phyloP scores from a whole-genome alignment of 176 grass and related monocot species.

The Oryza meridionalis region DNA sequence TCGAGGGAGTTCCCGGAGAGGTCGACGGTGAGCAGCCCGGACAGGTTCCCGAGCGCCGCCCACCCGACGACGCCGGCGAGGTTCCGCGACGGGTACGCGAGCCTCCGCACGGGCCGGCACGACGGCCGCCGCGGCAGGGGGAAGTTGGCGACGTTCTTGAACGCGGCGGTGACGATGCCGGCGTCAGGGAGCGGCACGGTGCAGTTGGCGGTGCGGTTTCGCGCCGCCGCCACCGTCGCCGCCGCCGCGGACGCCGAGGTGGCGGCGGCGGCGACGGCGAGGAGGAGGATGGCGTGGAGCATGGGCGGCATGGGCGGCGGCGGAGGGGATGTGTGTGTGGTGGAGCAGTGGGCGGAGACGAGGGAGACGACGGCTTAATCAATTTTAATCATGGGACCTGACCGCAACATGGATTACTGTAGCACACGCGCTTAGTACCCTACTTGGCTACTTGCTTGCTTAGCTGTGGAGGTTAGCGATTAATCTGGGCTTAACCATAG shows the following conservation, averaged over 20 bases:
- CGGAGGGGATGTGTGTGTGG: neutral
- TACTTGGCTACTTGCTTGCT: neutral
- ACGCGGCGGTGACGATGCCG: constrained; percentile 48
- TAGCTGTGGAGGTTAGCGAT: neutral
- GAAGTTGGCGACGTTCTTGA: constrained; percentile 58
- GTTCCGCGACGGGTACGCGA: constrained; percentile 44
- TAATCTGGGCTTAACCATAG: neutral
- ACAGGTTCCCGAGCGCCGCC: constrained; percentile 54
- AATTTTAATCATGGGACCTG: neutral
- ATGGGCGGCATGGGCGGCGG: constrained; percentile 3
- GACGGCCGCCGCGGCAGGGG: neutral
- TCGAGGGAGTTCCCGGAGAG: constrained; percentile 72
- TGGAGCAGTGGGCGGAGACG: neutral
- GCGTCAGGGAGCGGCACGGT: constrained; percentile 36
- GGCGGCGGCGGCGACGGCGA: neutral
- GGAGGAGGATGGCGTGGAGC: neutral
- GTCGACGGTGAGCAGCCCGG: constrained; percentile 57
- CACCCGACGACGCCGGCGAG: constrained; percentile 63
- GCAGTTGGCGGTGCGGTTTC: constrained; percentile 14
- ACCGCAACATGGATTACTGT: neutral
- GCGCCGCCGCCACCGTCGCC: neutral
- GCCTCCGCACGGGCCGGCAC: constrained; percentile 38
- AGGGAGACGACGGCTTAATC: neutral
- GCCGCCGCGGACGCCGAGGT: neutral
- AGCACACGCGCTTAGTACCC: neutral